Evolutionary conservation across 1,284 basidiomycete genomes (phyloP), one percentile per base, ranked within the genome.

Genomic region (Chiua sp.): DNA sequence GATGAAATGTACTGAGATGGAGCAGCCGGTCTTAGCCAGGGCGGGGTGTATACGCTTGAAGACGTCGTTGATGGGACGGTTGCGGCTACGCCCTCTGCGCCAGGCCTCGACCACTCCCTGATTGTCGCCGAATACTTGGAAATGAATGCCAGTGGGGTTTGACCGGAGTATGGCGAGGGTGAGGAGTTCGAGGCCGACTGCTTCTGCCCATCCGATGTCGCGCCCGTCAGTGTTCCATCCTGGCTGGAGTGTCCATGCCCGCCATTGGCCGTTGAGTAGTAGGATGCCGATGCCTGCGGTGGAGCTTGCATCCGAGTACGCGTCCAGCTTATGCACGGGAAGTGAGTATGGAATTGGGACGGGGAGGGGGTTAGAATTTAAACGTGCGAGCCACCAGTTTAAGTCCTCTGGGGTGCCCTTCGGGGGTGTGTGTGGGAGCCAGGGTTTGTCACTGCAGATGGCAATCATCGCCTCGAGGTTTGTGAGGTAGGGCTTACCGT

Each of bases 21-120:
- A 22, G 42, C 28, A 16, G 8, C 7, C 6, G 4, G 52, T 4
- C 0, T 22, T 3, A 18, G 44, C 28, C n/a, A 53, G n/a, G 12
- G 22, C 8, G 18, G 44, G 2, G 42, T 70, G 71, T 2, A 76
- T 61, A 1, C 71, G 56, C 11, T 57, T 63, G 64, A 74, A 69
- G n/a, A 70, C 33, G 0, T 30, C 0, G 57, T 72, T 68, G 52
- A 65, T 61, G 0, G 52, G 50, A 0, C 7, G 1, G 63, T 79
- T 80, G 16, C 63, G 26, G 54, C 79, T 79, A 1, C 71, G n/a
- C 0, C 75, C 70, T 1, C 69, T 73, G 68, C 72, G 71, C 79
- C 76, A 81, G 0, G 76, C 79, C 57, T 81, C 71, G 16, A 80
- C 67, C 7, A 82, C 74, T 0, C 76, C 75, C 23, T 44, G 49